Base-by-base conservation (phyloP, 73 alveolate species). In the Breviolum minutum region DNA sequence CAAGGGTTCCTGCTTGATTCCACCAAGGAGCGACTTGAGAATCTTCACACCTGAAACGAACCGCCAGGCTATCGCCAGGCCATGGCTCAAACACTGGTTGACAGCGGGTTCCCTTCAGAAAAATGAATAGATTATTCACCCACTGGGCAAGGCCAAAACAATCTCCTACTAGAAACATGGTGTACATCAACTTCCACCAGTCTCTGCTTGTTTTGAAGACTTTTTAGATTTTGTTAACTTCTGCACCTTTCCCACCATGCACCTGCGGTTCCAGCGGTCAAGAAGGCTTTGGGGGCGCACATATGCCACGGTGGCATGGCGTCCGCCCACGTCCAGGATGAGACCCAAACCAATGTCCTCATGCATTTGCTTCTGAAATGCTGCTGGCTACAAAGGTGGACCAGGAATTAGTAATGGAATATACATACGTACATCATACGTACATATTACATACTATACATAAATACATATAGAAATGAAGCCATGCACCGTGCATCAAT, bases 231-330 rank as follows among this genome's bases (percentile, higher is more conserved):
- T 24, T 40, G 16, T 6, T 24, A 19, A 12, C 40, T 73, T 54
- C 24, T 29, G 30, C 82, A 24, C 9, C 17, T 24, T 73, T 73
- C 82, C 40, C 13, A 73, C 29, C 30, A 19, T 73, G 54, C 83
- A 79, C 96, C 96, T 89, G 63, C n/a, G 96, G 62, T 89, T 89
- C 96, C 96, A 89, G 80, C 96, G 87, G 74, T 89, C 87, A 24
- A 89, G 74, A 13, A 89, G 86, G 63, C 96, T 63, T 60, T 73
- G 73, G 68, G 96, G 96, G 76, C 96, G 96, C 86, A 89, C 87
- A 14, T 89, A 73, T 24, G 87, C 96, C 61, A 89, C 96, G 2
- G 74, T 48, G 61, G 96, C 96, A 24, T 54, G 96, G 27, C 69
- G 54, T 74, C 81, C 96, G 40, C 87, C 96, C 61, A 89, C 96